phyloP scores from a whole-genome alignment of 768 basidiomycete species.

The Cystofilobasidium capitatum region DNA sequence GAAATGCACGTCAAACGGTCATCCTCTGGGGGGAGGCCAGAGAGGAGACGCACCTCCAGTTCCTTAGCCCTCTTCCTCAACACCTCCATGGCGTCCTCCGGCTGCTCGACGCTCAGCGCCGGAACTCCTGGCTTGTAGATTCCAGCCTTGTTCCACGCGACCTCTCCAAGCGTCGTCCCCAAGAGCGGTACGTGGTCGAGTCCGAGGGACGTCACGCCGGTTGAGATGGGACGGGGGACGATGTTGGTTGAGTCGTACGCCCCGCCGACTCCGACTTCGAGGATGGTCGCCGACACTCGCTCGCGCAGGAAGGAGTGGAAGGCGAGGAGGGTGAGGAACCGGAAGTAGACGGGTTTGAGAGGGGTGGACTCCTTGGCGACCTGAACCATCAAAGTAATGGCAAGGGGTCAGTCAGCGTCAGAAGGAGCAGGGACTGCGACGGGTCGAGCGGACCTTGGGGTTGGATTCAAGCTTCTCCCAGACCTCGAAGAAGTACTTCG shows the following conservation, averaged over 20 bases:
- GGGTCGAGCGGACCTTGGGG: slow-evolving; percentile 46
- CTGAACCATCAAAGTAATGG: background rate
- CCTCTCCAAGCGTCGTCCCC: slow-evolving; percentile 77
- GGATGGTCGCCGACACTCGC: slow-evolving; percentile 72
- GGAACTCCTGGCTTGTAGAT: slow-evolving; percentile 88
- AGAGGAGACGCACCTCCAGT: slow-evolving; percentile 47
- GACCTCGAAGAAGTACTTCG: slow-evolving; percentile 88
- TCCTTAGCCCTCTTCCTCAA: slow-evolving; percentile 59
- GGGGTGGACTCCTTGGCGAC: slow-evolving; percentile 41
- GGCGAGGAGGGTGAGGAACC: slow-evolving; percentile 82
- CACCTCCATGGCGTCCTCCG: slow-evolving; percentile 55
- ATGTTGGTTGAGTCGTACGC: slow-evolving; percentile 91
- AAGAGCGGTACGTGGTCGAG: slow-evolving; percentile 82
- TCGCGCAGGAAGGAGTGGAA: slow-evolving; percentile 77
- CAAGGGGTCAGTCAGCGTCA: background rate
- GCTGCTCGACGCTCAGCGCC: slow-evolving; percentile 74
- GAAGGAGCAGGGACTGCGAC: background rate
- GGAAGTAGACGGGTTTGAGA: slow-evolving; percentile 82
- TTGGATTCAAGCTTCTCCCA: slow-evolving; percentile 74
- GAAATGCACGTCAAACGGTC: background rate
- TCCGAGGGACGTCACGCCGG: slow-evolving; percentile 81
- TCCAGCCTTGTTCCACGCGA: slow-evolving; percentile 90
- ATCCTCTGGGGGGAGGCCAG: background rate
- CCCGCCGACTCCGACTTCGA: slow-evolving; percentile 96
- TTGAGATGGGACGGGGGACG: slow-evolving; percentile 78